phyloP scores from a whole-genome alignment of 805 yeast species.

The Saccharomycopsis selenospora region DNA sequence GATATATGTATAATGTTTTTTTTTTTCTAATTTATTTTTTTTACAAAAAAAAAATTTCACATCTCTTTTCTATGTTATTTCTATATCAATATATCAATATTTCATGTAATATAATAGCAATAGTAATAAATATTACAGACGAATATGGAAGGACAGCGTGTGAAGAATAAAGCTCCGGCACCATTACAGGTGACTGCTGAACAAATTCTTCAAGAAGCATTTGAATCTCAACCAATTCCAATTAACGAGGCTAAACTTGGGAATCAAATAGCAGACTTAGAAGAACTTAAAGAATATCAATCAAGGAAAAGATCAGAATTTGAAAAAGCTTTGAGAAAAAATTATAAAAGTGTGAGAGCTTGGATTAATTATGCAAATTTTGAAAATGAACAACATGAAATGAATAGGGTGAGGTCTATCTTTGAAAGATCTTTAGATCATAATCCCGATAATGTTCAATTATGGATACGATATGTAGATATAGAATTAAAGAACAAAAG shows the following conservation, averaged over 20 bases:
- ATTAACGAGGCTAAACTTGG: constrained; percentile 30
- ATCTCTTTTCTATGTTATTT: no score
- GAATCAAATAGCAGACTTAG: constrained; percentile 59
- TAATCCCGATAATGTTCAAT: constrained; percentile 64
- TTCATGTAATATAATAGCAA: no score
- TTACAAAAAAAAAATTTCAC: no score
- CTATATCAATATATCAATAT: no score
- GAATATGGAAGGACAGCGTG: constrained; percentile 15
- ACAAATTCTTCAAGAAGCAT: constrained; percentile 56
- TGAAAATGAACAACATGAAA: constrained; percentile 76
- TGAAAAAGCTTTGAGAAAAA: constrained; percentile 82
- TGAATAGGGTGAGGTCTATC: constrained; percentile 72
- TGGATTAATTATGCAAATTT: constrained; percentile 91
- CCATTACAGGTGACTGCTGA: constrained; percentile 57
- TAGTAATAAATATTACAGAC: no score
- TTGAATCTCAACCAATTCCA: constrained; percentile 36
- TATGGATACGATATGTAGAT: constrained; percentile 83
- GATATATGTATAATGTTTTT: no score
- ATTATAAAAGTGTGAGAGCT: constrained; percentile 72
- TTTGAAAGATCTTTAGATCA: constrained; percentile 83
- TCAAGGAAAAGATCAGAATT: constrained; percentile 70
- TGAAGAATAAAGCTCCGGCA: constrained; percentile 38
- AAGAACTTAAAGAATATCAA: constrained; percentile 72
- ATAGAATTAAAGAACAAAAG: constrained; percentile 65
- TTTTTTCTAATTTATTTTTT: no score